These are phyloP conservation scores for Furcasterigmium furcatum DNA, from an alignment of 2,329 filamentous ascomycete genomes.

Conservation along the genomic window DNA sequence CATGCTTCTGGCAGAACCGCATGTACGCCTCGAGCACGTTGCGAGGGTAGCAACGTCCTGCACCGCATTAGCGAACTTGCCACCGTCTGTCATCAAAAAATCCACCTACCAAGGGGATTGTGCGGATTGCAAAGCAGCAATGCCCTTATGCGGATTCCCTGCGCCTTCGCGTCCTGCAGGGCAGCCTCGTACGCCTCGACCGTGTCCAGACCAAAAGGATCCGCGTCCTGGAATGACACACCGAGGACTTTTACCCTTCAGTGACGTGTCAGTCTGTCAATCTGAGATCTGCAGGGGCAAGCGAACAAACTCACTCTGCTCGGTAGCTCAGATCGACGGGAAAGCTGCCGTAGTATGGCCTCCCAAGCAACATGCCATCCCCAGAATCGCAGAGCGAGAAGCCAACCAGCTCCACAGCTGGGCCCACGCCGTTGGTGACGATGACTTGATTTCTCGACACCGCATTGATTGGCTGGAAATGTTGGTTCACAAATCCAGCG, in stretches of 20 bases:
- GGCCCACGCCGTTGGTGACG: background rate
- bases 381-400: constrained; percentile 2
- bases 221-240: constrained; percentile 38
- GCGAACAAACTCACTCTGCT: background rate
- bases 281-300: no score
- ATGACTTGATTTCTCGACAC: background rate
- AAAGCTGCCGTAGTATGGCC: constrained; percentile 45
- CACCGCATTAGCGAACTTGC: background rate
- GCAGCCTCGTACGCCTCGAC: constrained; percentile 41
- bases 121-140: constrained; percentile 50
- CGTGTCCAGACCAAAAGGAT: constrained; percentile 37
- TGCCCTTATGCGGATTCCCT: constrained; percentile 37
- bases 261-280: constrained; percentile 14
- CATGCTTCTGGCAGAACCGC: constrained; percentile 41
- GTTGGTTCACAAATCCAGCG: background rate
- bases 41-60: constrained; percentile 40
- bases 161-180: constrained; percentile 29
- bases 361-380: constrained; percentile 20
- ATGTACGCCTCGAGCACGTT: constrained; percentile 36
- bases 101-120: constrained; percentile 46
- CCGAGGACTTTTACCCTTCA: constrained; percentile 37
- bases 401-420: background rate
- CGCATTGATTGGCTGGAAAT: background rate
- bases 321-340: constrained; percentile 31
- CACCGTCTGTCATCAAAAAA: no score